Conservation (phyloP, 345 rosid genomes). For the Turritis glabra region DNA sequence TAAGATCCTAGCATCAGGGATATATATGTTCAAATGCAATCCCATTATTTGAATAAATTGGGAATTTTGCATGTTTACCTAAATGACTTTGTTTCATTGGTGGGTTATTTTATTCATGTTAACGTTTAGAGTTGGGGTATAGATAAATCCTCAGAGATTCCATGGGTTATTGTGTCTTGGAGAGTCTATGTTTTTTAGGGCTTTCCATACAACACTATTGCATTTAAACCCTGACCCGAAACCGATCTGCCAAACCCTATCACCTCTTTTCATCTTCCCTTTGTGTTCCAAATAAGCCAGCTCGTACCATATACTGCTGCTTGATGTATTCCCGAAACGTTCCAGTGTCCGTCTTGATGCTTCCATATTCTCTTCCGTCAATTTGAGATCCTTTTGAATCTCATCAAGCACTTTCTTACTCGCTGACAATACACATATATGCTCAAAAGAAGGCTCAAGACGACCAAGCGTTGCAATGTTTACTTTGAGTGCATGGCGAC, state of each 20-base stretch:
- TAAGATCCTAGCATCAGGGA: conserved; percentile 43
- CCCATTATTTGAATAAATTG: background rate
- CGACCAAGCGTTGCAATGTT: conserved; percentile 63
- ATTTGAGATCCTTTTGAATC: conserved; percentile 60
- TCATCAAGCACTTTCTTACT: conserved; percentile 60
- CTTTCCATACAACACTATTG: conserved; percentile 71
- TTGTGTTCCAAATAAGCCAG: conserved; percentile 66
- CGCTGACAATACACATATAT: conserved; percentile 52
- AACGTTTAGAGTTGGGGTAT: background rate
- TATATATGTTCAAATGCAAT: conserved; percentile 21
- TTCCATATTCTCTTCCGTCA: conserved; percentile 66
- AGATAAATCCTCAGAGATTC: conserved; percentile 36
- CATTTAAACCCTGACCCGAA: conserved; percentile 77
- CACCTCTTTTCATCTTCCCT: conserved; percentile 49
- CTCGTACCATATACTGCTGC: conserved; percentile 76
- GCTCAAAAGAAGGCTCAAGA: conserved; percentile 66
- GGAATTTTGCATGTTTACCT: background rate
- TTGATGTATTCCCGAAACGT: conserved; percentile 72
- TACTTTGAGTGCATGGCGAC: conserved; percentile 60
- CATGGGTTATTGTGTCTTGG: conserved; percentile 53
- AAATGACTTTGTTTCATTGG: background rate
- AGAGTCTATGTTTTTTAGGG: conserved; percentile 42
- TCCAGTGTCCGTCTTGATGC: conserved; percentile 63
- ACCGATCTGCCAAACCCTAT: conserved; percentile 63
- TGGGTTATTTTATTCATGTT: conserved; percentile 12